Evolutionary conservation across 805 yeast genomes (phyloP).

Genomic region (Wickerhamomyces ciferrii): DNA sequence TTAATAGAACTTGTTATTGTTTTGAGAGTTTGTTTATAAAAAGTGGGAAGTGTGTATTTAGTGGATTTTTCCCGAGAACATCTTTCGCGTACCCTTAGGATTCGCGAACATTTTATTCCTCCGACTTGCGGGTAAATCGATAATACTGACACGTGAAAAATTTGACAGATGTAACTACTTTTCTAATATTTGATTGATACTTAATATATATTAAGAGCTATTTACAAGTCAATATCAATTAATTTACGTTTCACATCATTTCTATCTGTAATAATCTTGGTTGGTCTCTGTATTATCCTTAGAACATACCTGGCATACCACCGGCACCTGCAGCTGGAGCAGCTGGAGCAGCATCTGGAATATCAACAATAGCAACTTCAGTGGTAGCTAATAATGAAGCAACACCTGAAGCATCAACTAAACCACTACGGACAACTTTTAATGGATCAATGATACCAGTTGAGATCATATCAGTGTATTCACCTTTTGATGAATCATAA

Average conservation of each 20-base stretch:
- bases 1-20: not conserved
- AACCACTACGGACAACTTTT: slow-evolving; percentile 94
- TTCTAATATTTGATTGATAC: not conserved
- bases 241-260: slow-evolving; percentile 3
- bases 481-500: slow-evolving; percentile 88
- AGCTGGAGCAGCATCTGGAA: slow-evolving; percentile 72
- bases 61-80: not conserved
- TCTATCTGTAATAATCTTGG: no score
- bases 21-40: slow-evolving; percentile 1
- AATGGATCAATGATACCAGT: slow-evolving; percentile 98
- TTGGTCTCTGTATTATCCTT: slow-evolving; percentile 3
- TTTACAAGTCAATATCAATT: slow-evolving; percentile 28
- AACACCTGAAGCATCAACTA: slow-evolving; percentile 95
- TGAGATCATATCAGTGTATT: slow-evolving; percentile 91
- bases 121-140: not conserved
- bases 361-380: slow-evolving; percentile 97
- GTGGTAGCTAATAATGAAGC: slow-evolving; percentile 97
- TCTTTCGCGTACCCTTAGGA: not conserved
- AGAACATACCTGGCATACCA: slow-evolving; percentile 54
- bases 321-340: slow-evolving; percentile 55
- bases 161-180: not conserved
- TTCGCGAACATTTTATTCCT: not conserved
- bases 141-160: not conserved
- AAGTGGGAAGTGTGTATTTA: slow-evolving; percentile 1
- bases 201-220: slow-evolving; percentile 27